Percentiles rank a stretch among this genome's conserved stretches.
Evolutionary conservation across 2,329 filamentous ascomycete genomes (phyloP).

Genomic region (Mycosphaerelloides madeirae): DNA sequence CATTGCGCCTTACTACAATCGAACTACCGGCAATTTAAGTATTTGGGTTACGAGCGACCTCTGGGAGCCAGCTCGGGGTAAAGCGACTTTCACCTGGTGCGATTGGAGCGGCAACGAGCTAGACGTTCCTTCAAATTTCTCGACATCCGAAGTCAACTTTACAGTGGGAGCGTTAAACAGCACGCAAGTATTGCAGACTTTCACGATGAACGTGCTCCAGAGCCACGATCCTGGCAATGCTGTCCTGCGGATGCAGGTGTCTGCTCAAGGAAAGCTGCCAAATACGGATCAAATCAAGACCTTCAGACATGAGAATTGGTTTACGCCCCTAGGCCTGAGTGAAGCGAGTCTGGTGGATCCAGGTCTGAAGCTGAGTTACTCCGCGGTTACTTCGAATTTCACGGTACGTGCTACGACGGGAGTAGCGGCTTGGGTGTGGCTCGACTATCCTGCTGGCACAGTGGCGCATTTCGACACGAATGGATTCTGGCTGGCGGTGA

Average conservation of each 20-base stretch:
- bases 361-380: constrained; percentile 38
- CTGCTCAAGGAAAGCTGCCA: constrained; percentile 43
- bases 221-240: constrained; percentile 33
- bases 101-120: constrained; percentile 46
- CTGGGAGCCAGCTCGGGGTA: constrained; percentile 48
- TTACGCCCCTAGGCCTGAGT: constrained; percentile 45
- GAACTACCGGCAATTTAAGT: constrained; percentile 46
- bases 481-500: constrained; percentile 47
- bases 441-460: constrained; percentile 48
- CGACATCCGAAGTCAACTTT: constrained; percentile 35
- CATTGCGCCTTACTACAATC: constrained; percentile 54
- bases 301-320: constrained; percentile 50
- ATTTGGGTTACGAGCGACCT: constrained; percentile 56
- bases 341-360: constrained; percentile 48
- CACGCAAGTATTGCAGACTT: constrained; percentile 43
- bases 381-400: constrained; percentile 35
- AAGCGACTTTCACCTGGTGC: constrained; percentile 49
- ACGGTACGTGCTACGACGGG: constrained; percentile 46
- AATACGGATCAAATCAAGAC: constrained; percentile 37
- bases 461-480: constrained; percentile 52
- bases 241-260: constrained; percentile 44
- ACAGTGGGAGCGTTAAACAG: constrained; percentile 50
- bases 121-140: constrained; percentile 31
- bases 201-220: constrained; percentile 35
- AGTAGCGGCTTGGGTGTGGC: constrained; percentile 52